Percentiles rank a stretch among this genome's conserved stretches.
These are phyloP conservation scores for Hibiscus trionum DNA, from an alignment of 345 rosid species.

Conservation along the genomic window DNA sequence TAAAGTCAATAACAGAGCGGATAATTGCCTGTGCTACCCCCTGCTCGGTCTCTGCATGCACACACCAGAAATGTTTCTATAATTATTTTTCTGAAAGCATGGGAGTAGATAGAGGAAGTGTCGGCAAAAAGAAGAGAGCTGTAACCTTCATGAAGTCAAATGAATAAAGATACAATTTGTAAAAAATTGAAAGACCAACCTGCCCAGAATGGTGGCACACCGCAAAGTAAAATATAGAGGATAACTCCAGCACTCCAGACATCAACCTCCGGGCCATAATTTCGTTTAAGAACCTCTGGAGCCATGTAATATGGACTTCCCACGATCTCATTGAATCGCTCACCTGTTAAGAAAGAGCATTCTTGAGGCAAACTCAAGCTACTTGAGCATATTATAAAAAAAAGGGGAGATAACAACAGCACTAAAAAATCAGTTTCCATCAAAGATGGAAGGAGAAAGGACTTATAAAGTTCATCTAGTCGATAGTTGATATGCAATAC, in stretches of 20 bases:
- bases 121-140: background rate
- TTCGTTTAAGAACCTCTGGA: constrained; percentile 65
- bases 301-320: constrained; percentile 88
- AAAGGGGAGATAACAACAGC: background rate
- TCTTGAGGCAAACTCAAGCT: background rate
- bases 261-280: constrained; percentile 70
- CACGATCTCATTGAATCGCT: constrained; percentile 59
- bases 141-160: constrained; percentile 1
- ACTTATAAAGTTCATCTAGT: background rate
- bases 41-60: constrained; percentile 78
- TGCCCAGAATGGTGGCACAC: constrained; percentile 85
- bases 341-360: constrained; percentile 30
- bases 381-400: background rate
- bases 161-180: background rate
- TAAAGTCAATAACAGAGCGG: constrained; percentile 74
- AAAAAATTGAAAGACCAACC: constrained; percentile 28
- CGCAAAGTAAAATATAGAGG: constrained; percentile 62
- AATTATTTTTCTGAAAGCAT: background rate
- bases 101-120: background rate
- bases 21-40: constrained; percentile 97
- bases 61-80: background rate
- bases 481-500: constrained; percentile 19
- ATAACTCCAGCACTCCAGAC: constrained; percentile 83
- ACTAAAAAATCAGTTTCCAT: background rate
- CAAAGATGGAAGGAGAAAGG: background rate